These are phyloP conservation scores for Biscogniauxia mediterranea DNA, from an alignment of 2,329 filamentous ascomycete genomes.

Conservation along the genomic window DNA sequence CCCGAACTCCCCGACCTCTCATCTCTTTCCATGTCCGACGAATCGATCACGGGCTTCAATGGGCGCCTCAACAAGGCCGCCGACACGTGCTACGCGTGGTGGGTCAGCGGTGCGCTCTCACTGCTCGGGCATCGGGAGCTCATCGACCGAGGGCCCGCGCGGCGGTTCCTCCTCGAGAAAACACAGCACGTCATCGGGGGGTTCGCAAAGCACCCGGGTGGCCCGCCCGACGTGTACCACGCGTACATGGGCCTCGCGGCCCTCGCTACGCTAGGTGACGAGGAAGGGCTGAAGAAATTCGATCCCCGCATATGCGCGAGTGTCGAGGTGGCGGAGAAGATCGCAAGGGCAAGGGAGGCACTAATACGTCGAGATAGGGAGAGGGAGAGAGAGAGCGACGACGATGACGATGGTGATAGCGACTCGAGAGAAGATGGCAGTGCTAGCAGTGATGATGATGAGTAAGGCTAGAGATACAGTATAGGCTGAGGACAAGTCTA, in stretches of 20 bases:
- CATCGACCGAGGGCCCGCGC: conserved; percentile 58
- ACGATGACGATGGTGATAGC: neutral
- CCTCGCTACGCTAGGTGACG: conserved; percentile 61
- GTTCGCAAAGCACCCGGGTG: conserved; percentile 70
- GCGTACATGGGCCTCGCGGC: conserved; percentile 84
- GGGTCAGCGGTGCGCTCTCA: conserved; percentile 71
- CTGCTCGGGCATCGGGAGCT: conserved; percentile 58
- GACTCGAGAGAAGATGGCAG: neutral
- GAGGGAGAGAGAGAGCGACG: neutral
- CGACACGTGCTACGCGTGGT: conserved; percentile 96
- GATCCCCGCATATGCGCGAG: conserved; percentile 78
- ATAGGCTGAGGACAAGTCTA: too few relatives aligned
- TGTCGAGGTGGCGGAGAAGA: conserved; percentile 50
- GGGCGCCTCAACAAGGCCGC: conserved; percentile 87
- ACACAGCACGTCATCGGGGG: conserved; percentile 85
- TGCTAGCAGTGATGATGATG: neutral
- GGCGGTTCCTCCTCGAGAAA: conserved; percentile 78
- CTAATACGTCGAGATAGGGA: conserved; percentile 5
- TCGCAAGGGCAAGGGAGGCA: conserved; percentile 44
- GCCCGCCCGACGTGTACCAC: conserved; percentile 79
- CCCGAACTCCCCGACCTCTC: conserved; percentile 34
- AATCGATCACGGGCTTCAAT: conserved; percentile 65
- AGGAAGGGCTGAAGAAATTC: conserved; percentile 61
- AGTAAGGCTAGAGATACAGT: neutral
- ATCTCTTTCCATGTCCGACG: conserved; percentile 33